Base-by-base conservation (phyloP, 1,139 yeast species). In the Taphrina pruni region DNA sequence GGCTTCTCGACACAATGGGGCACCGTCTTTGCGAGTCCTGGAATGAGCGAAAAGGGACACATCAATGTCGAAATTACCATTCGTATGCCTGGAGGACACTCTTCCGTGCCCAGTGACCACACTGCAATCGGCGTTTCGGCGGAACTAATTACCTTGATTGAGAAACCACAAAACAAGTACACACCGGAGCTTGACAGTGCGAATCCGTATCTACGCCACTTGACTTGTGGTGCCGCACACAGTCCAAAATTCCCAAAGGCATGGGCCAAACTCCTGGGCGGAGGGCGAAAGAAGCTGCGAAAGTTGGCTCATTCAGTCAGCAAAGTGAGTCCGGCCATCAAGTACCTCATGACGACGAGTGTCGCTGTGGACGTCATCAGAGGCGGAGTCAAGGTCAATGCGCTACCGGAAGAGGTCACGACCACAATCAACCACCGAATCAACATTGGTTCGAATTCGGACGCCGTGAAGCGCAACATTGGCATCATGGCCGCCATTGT, bases 301-400 rank as follows among this genome's bases (percentile, higher is more conserved):
- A 57, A 51, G 36, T 36, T 65, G 35, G 69, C 69, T 12, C 36
- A 38, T 12, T 20, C 38, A 8, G 64, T 50, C 38, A 52, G 57
- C 6, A 41, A 32, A 14, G 45, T 36, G 6, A 39, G 52, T 14
- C 58, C 48, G 21, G 39, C 56, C 14, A 46, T 57, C 57, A 83
- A 82, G 71, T 86, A 81, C 74, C 77, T 86, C 39, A 80, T 88
- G 66, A 81, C 83, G 61, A 87, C 92, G 0, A 83, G 90, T 6
- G 90, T 87, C 75, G 90, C 92, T 0, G 81, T 85, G n/a, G 92
- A 88, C 76, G 81, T 87, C 11, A 80, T 88, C 64, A 74, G 78
- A n/a, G 93, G 93, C 9, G 94, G 94, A 21, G 83, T 84, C 56
- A 88, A 88, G 77, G 80, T 86, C 45, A 88, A 88, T 75, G 93